Base-by-base conservation (phyloP, 495 filamentous ascomycete species). In the Umbilicaria muhlenbergii region DNA sequence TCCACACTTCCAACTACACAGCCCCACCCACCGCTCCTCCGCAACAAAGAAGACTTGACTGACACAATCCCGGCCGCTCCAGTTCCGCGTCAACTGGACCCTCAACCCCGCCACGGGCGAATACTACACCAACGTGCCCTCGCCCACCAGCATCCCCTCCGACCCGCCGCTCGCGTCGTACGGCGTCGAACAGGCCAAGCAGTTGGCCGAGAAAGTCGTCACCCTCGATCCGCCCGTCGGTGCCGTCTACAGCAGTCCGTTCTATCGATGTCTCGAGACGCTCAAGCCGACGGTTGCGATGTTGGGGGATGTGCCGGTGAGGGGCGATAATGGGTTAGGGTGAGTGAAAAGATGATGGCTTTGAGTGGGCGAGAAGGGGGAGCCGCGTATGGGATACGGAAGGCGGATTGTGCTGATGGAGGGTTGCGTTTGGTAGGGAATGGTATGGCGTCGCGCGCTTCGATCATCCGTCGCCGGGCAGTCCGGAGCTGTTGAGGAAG, bases 191-290 rank as follows among this genome's bases (percentile, higher is more conserved):
- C 91, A 98, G 62, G 73, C 84, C n/a, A 65, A 77, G 37, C 77
- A 95, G 59, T 74, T 96, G 21, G 83, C 75, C 10, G 61, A 59
- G 3, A 69, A 86, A 37, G 61, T 95, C 18, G 36, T 59, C n/a
- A 57, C 58, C 3, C 54, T 80, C 4, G 57, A 77, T 17, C 81
- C 86, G 11, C 71, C 78, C 32, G 68, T 83, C 40, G 80, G 87
- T 18, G 70, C 75, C 42, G 64, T 95, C 51, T 95, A 94, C 65
- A 79, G 71, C 12, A 85, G 78, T 47, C 85, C 86, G 12, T 95
- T 88, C 55, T 96, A 93, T 60, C 75, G 91, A 42, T 98, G 91
- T 58, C 64, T 96, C 15, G 84, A 95, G 60, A 96, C 91, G 0
- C 10, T 28, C 13, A 63, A 64, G 33, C 87, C 88, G 0, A 72